Evolutionary conservation across 1,284 basidiomycete species (phyloP), one percentile per base, ranked within the genome.

Genomic region (Ustilago loliicola): DNA sequence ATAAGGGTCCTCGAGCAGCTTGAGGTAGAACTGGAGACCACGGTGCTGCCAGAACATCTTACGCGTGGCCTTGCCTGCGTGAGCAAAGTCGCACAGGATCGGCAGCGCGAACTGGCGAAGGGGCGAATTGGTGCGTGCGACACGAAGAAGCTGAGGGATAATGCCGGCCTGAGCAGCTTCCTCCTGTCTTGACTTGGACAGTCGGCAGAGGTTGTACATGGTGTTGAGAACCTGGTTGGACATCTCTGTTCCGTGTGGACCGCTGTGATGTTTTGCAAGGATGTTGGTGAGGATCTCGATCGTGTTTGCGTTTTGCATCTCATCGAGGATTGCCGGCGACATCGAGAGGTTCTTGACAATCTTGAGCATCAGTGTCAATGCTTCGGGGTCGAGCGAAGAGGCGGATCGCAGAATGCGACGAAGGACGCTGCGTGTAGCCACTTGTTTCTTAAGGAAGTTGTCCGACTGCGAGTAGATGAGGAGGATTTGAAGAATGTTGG

Each of bases 31-130:
- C 2, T 72, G 63, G 42, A 88, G 76, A 21, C 84, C 85, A 13
- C 81, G 67, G 83, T 89, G 79, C 34, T 79, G 77, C 83, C 81
- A 87, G 13, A 84, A 76, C 68, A 74, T 72, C 69, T 83, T 81
- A 32, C 81, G 64, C 11, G 81, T 83, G 19, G 80, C 73, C 57
- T 83, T 83, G 57, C 79, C 77, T 15, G 80, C 79, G 51, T 83
- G 81, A 4, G 81, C 82, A 60, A 83, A 76, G 61, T 83, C 96
- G 87, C 96, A 98, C 9, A 99, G 89, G 77, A 98, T 96, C 0
- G 96, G 96, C 55, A 99, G 88, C 0, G 96, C 96, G 83, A 98
- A 98, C 84, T 98, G 96, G 86, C 95, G 96, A 78, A 98, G 89
- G 0, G 94, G 96, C 19, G 95, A 96, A 70, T 91, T 93, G 13